Evolutionary conservation across 805 yeast species (phyloP).

Genomic region (Ogataea nonfermentans): DNA sequence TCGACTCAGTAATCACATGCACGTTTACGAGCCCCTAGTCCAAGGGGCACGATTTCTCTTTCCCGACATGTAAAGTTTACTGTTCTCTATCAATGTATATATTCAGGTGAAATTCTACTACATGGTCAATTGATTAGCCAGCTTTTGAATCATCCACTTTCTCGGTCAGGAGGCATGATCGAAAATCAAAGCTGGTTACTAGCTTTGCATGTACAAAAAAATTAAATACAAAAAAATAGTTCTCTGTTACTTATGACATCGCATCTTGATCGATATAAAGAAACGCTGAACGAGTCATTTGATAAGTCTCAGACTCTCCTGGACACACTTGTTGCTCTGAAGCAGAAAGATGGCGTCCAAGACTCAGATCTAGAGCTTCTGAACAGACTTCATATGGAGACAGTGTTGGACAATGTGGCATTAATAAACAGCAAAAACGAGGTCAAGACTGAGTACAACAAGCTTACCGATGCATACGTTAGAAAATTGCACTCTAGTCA

Average conservation of each 20-base stretch:
- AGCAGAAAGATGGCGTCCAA: constrained; percentile 1
- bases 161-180: too few species aligned
- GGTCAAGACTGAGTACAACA: constrained; percentile 18
- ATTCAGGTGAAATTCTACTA: too few species aligned
- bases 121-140: too few species aligned
- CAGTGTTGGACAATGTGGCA: constrained; percentile 22
- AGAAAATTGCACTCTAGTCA: constrained; percentile 15
- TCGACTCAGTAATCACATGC: too few species aligned
- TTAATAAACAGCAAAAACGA: constrained; percentile 22
- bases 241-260: neutral
- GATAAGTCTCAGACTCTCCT: constrained; percentile 15
- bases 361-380: constrained; percentile 9
- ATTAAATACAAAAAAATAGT: neutral
- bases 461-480: constrained; percentile 13
- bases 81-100: too few species aligned
- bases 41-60: too few species aligned
- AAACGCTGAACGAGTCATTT: constrained; percentile 20
- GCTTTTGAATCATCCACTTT: too few species aligned
- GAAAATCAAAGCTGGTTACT: too few species aligned
- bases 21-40: too few species aligned
- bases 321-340: constrained; percentile 8
- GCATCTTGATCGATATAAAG: constrained; percentile 11
- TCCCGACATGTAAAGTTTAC: too few species aligned
- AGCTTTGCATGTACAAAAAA: too few species aligned
- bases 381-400: constrained; percentile 16